Evolutionary conservation across 2,329 filamentous ascomycete species (phyloP), one percentile per base, ranked within the genome.

Genomic region (Penicillium sp.): DNA sequence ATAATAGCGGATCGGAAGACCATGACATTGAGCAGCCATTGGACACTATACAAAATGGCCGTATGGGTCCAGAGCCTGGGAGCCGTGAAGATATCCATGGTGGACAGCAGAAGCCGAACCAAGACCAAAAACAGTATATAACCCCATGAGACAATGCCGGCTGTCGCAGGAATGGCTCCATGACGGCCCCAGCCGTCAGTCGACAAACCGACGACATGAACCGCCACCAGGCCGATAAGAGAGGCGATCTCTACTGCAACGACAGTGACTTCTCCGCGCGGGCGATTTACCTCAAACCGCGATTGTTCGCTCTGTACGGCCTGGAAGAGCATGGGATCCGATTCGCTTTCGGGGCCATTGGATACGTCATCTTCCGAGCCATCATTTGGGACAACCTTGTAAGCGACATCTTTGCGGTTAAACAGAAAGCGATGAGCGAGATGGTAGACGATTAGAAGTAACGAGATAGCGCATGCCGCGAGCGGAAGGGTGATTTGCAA

Each of bases 61-160:
- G 93, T 97, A 70, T 98, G 93, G 66, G 92, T 91, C 93, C 93
- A 98, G 7, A 97, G 75, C 50, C 81, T 78, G 7, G 87, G 85
- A 12, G 93, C 80, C 73, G 89, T 78, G 76, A 82, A 62, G 73
- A 82, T 72, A 75, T 82, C 69, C 39, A 74, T 70, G 47, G 73
- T 77, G 69, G 85, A 71, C 78, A 82, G 72, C 72, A 84, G 62
- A 44, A 96, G 75, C 29, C 93, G 84, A 38, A 90, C 72, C 18
- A 83, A 81, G 12, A 84, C 84, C 50, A 98, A 79, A 13, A 84
- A 71, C 25, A 92, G 76, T 33, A 91, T 81, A 66, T 97, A 98
- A 45, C 81, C 70, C 92, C 93, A 97, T 27, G 82, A 82, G 9
- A 82, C 71, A 29, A 95, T 75, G 43, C 84, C 85, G 3, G 83